Evolutionary conservation across 2,329 filamentous ascomycete species (phyloP), one percentile per base, ranked within the genome.

Genomic region (Penicillium sclerotiorum): DNA sequence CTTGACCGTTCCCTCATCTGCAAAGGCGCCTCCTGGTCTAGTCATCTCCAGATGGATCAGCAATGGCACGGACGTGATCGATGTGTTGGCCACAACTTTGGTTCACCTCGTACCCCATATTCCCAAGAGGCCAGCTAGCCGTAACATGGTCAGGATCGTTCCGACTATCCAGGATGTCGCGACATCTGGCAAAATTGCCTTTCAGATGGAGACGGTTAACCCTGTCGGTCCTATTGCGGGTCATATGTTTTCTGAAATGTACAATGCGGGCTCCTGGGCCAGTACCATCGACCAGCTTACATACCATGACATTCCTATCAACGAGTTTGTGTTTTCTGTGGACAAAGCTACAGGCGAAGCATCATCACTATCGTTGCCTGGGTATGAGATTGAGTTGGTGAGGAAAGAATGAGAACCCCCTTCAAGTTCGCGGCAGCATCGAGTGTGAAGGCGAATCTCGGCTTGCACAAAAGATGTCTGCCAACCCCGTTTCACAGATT

Each of bases 31-130:
- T 8, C 42, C 50, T 1, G 46, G 46, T 6, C 39, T 53, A 3
- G 23, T 42, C 17, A 56, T 73, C 13, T 52, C 56, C 5, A 49
- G 50, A 2, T 72, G 61, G 61, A 59, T 69, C 27, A 62, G 57
- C 42, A 69, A 71, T 25, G 59, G 63, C 0, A 67, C 62, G 0
- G 55, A 70, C 42, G 47, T 68, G n/a, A 55, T 59, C n/a, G 42
- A 40, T 4, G 4, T 40, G 0, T 12, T 57, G 8, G 12, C 49
- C 5, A 12, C 8, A 2, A 45, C 47, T 13, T 47, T 49, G 11
- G 17, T 49, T 12, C n/a, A 37, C 1, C 11, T 23, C 8, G 42
- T 36, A 17, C 39, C 45, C 27, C 44, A 39, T 15, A 4, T 44
- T 7, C 49, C 49, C n/a, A 5, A 15, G 12, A 17, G 32, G 30